Evolutionary conservation across 306 rosid genomes (phyloP).

Genomic region (Rubus idaeus): DNA sequence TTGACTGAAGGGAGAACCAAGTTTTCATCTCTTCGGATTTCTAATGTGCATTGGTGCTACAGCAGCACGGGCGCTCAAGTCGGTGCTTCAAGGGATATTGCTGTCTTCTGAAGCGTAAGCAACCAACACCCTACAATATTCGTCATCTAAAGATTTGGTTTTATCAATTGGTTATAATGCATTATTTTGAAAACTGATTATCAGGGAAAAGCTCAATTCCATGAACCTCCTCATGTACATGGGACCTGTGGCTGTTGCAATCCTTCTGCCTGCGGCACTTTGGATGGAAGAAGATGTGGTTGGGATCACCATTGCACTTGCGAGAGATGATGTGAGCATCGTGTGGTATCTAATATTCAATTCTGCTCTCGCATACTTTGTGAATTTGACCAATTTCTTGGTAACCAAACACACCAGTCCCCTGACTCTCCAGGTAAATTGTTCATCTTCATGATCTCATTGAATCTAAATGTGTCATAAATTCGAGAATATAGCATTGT

Average conservation of each 20-base stretch:
- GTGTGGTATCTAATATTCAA: slow-evolving; percentile 88
- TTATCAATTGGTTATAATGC: slow-evolving; percentile 11
- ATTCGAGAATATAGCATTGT: neutral
- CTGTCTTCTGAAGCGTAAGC: slow-evolving; percentile 94
- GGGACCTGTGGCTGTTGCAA: slow-evolving; percentile 92
- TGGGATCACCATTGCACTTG: slow-evolving; percentile 90
- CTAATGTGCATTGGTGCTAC: slow-evolving; percentile 85
- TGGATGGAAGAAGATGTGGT: slow-evolving; percentile 90
- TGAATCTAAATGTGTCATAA: neutral
- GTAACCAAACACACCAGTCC: slow-evolving; percentile 98
- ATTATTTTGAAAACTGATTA: neutral
- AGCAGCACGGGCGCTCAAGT: slow-evolving; percentile 92
- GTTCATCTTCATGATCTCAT: slow-evolving; percentile 15
- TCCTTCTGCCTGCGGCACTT: slow-evolving; percentile 97
- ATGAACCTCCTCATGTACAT: slow-evolving; percentile 97
- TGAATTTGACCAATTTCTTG: slow-evolving; percentile 91
- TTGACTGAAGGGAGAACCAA: slow-evolving; percentile 84
- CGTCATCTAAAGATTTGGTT: neutral
- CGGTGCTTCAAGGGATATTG: slow-evolving; percentile 91
- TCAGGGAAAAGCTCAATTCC: slow-evolving; percentile 93
- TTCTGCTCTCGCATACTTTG: slow-evolving; percentile 84
- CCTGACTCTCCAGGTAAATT: slow-evolving; percentile 85
- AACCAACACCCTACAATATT: neutral
- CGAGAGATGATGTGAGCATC: slow-evolving; percentile 83
- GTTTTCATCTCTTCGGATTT: slow-evolving; percentile 95